These are phyloP conservation scores for Fusarium nisikadoi DNA, from an alignment of 2,329 filamentous ascomycete species.

Conservation along the genomic window DNA sequence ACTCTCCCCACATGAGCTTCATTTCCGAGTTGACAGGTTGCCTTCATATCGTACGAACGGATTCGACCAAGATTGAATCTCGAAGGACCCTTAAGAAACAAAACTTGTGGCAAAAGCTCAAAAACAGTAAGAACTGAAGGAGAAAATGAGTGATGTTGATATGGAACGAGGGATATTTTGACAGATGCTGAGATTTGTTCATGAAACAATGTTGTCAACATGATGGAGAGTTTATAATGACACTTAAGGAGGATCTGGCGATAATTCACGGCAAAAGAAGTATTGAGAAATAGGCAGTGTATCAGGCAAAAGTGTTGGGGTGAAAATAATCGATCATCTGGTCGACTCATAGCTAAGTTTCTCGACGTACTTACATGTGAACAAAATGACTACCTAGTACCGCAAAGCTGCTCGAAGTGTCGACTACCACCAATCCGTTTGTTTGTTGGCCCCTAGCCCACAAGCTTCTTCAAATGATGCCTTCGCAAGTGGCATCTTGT, in stretches of 20 bases:
- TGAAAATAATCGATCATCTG: background rate
- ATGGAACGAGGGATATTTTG: background rate
- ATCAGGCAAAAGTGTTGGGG: background rate
- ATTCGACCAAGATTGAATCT: background rate
- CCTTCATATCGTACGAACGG: background rate
- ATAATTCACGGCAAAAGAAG: no score
- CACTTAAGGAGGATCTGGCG: background rate
- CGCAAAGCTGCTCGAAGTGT: background rate
- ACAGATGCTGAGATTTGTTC: background rate
- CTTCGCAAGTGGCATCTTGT: background rate
- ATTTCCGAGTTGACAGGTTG: background rate
- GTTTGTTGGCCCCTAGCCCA: background rate
- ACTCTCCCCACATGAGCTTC: background rate
- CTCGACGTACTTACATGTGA: background rate
- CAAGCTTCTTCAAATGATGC: background rate
- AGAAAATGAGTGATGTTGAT: background rate
- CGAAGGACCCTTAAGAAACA: background rate
- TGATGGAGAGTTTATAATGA: background rate
- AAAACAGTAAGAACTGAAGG: background rate
- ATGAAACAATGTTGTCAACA: background rate
- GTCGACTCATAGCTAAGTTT: background rate
- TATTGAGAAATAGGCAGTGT: background rate
- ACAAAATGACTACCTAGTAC: background rate
- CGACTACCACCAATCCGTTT: background rate
- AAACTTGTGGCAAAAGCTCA: background rate